Evolutionary conservation across 139 green algal species (phyloP).

Genomic region (Coelastrella sp.): DNA sequence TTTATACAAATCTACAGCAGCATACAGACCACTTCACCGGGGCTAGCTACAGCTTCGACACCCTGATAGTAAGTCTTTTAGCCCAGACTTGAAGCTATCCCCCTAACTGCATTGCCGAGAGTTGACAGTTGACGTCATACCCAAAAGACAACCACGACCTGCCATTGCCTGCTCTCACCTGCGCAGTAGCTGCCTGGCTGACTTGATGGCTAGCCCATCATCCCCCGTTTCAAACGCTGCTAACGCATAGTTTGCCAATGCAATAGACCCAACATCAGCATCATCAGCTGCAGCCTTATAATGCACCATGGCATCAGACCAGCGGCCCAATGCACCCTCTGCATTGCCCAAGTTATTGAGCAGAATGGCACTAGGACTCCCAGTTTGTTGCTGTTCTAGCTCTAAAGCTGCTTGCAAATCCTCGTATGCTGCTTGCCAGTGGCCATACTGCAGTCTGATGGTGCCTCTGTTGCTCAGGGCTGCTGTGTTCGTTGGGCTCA

Average conservation of each 20-base stretch:
- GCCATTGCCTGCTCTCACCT: constrained; percentile 51
- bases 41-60: too few relatives aligned
- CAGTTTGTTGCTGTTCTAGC: constrained; percentile 13
- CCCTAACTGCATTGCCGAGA: too few relatives aligned
- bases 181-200: constrained; percentile 47
- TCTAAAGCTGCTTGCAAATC: not conserved
- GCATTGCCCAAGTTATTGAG: constrained; percentile 59
- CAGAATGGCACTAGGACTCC: not conserved
- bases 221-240: constrained; percentile 51
- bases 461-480: constrained; percentile 69
- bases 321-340: constrained; percentile 57
- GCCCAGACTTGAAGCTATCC: too few relatives aligned
- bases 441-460: constrained; percentile 52
- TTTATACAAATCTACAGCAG: too few relatives aligned
- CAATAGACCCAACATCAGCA: constrained; percentile 50
- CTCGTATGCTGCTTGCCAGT: constrained; percentile 39
- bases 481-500: constrained; percentile 62
- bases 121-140: too few relatives aligned
- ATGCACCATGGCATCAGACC: constrained; percentile 50
- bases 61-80: too few relatives aligned
- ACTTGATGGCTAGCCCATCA: constrained; percentile 38
- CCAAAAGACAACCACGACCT: too few relatives aligned
- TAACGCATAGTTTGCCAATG: constrained; percentile 61
- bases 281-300: constrained; percentile 56
- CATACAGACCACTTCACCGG: too few relatives aligned